These are phyloP conservation scores for Paramecium sonneborni DNA, from an alignment of 73 alveolate species.

Conservation along the genomic window DNA sequence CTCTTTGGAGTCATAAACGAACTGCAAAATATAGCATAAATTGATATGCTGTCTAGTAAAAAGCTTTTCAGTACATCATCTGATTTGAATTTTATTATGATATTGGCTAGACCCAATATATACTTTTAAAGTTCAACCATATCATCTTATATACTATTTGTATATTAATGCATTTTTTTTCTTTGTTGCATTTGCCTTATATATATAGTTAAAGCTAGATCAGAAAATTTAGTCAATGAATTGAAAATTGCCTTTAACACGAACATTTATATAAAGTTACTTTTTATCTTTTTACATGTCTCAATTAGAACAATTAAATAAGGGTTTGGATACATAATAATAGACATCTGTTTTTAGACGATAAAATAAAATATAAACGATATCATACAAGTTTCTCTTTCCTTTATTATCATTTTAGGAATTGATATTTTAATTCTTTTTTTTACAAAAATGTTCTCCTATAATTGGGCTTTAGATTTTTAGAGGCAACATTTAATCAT, in stretches of 20 bases:
- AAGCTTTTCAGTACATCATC: neutral
- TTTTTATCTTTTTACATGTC: neutral
- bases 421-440: neutral
- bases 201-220: neutral
- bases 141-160: neutral
- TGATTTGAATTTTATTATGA: neutral
- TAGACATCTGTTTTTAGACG: neutral
- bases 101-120: neutral
- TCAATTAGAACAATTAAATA: neutral
- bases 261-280: neutral
- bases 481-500: neutral
- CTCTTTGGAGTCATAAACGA: neutral
- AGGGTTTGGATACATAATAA: neutral
- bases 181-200: neutral
- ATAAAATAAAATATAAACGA: neutral
- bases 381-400: neutral
- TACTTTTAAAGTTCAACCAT: neutral
- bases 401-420: neutral
- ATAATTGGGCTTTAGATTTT: slow-evolving; percentile 19
- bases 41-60: neutral
- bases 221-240: neutral
- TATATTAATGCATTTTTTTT: neutral
- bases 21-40: neutral
- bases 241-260: neutral
- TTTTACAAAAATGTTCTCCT: neutral